Evolutionary conservation across 345 rosid species (phyloP), one percentile per base, ranked within the genome.

Genomic region (Rhodamnia argentea): DNA sequence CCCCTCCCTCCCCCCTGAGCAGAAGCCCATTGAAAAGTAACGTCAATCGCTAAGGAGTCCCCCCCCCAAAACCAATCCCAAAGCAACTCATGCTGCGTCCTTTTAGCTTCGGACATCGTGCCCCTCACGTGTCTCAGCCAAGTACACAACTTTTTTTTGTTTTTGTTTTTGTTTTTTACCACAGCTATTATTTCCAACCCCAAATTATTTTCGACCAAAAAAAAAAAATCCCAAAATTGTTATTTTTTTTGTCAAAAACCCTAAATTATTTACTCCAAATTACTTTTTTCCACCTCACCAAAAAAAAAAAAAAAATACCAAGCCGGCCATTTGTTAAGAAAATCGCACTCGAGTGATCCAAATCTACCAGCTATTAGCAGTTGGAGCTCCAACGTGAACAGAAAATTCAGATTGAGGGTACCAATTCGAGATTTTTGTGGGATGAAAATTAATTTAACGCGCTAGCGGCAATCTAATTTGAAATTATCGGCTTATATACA

Each of bases 361-460:
- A 57, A 70, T 37, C 47, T 4, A 4, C 4, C 47, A 4, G 4
- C 1, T 0, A 1, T 70, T 1, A 1, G 0, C 22, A 37, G 23
- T 5, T 64, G 16, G 47, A 62, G 5, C 14, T 27, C 4, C 16
- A 5, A 29, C 3, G 10, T 29, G 12, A 10, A 29, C 1, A 2
- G 18, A 2, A 13, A 0, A 37, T 37, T 16, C 5, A 1, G 9
- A 32, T 32, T 1, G 20, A 9, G 24, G 10, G 44, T 32, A 16
- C 0, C 1, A 0, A 32, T 62, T 5, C 2, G 6, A 0, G 24
- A 32, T 16, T 3, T 32, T 32, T 16, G 15, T 3, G 20, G 13
- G 47, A 15, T 0, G 13, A 0, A 32, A 70, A 8, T 32, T 32
- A 2, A 6, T 32, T 16, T 32, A 5, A 5, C 22, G 13, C 0